Percentiles rank a stretch among this genome's conserved stretches.
Evolutionary conservation across 2,329 filamentous ascomycete genomes (phyloP).

Genomic region (Cladophialophora psammophila): DNA sequence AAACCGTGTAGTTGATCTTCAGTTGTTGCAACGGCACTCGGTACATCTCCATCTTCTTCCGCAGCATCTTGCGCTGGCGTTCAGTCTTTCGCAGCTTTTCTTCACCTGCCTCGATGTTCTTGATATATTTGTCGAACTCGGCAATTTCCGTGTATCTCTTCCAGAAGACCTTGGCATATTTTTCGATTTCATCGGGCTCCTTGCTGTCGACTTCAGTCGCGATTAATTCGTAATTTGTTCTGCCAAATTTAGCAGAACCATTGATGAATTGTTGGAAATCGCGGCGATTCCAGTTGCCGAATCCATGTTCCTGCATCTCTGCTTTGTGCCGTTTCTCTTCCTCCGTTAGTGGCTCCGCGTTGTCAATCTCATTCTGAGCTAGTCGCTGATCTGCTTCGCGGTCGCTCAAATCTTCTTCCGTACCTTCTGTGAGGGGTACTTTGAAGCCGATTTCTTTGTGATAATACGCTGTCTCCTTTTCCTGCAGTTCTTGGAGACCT

Average conservation of each 20-base stretch:
- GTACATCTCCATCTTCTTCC: conserved; percentile 95
- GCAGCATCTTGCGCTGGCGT: conserved; percentile 89
- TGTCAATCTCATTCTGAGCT: conserved; percentile 92
- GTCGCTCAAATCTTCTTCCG: conserved; percentile 79
- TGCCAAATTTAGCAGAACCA: conserved; percentile 89
- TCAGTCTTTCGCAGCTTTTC: conserved; percentile 87
- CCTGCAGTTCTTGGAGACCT: conserved; percentile 84
- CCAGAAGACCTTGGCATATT: conserved; percentile 95
- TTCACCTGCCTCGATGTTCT: conserved; percentile 90
- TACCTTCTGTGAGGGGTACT: conserved; percentile 84
- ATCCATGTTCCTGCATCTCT: conserved; percentile 80
- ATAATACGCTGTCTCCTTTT: conserved; percentile 94
- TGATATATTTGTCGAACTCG: conserved; percentile 88
- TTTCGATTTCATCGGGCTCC: conserved; percentile 78
- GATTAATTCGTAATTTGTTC: conserved; percentile 83
- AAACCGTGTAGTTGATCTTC: conserved; percentile 98
- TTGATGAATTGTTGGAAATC: conserved; percentile 99
- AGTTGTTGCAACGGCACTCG: conserved; percentile 97
- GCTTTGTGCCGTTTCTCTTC: conserved; percentile 89
- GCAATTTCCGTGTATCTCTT: conserved; percentile 88
- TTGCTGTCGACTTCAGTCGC: conserved; percentile 92
- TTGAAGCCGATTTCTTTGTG: conserved; percentile 97
- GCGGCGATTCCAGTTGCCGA: conserved; percentile 92
- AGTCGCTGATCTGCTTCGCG: conserved; percentile 82
- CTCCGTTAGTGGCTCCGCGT: conserved; percentile 85